Percentiles rank a stretch among this genome's conserved stretches.
These are phyloP conservation scores for Rubia peregrina DNA, from an alignment of 305 asterid genomes.

Conservation along the genomic window DNA sequence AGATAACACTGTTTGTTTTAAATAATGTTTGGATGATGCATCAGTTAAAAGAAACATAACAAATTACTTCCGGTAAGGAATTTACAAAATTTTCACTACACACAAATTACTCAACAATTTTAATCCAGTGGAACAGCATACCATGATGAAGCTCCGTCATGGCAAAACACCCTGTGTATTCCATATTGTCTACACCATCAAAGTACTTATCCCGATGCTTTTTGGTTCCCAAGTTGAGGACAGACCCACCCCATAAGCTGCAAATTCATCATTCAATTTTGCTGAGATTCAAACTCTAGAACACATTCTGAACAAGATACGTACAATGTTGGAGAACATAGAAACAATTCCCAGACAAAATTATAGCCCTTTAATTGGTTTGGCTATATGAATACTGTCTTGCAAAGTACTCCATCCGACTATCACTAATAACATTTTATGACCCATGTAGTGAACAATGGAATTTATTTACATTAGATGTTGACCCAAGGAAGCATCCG, in stretches of 20 bases:
- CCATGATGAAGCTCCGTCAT: slow-evolving; percentile 99
- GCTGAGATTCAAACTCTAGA: not conserved
- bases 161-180: slow-evolving; percentile 87
- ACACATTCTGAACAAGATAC: not conserved
- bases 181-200: slow-evolving; percentile 71
- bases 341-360: not conserved
- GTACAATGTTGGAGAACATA: not conserved
- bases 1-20: too few relatives aligned
- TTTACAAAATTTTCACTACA: not conserved
- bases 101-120: not conserved
- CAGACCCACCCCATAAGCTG: slow-evolving; percentile 99
- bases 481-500: not conserved
- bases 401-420: not conserved
- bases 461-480: not conserved
- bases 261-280: slow-evolving; percentile 8
- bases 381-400: not conserved
- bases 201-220: slow-evolving; percentile 83
- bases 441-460: not conserved
- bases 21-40: not conserved
- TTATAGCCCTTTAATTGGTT: not conserved
- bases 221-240: slow-evolving; percentile 92
- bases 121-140: slow-evolving; percentile 27
- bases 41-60: not conserved
- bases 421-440: not conserved
- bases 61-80: not conserved